Conservation (phyloP, 352 stramenopile species). For the Blastocystis sp. region DNA sequence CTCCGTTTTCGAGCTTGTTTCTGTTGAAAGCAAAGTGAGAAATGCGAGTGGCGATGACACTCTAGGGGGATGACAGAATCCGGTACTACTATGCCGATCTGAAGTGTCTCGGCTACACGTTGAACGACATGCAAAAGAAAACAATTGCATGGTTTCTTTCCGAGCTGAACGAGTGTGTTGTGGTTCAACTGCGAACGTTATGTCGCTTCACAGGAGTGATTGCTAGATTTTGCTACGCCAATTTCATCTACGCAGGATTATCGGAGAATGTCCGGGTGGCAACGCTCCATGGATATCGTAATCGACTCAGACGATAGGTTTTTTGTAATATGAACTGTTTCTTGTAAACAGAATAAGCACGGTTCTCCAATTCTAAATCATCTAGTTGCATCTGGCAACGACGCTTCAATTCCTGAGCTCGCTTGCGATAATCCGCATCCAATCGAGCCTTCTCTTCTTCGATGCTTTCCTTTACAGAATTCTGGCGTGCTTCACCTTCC, state of each 20-base stretch:
- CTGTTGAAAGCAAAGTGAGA: not conserved
- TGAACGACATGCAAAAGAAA: constrained; percentile 51
- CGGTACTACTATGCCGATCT: constrained; percentile 40
- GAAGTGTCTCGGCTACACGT: not conserved
- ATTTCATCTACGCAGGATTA: constrained; percentile 10
- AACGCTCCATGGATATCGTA: not conserved
- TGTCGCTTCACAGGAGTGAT: not conserved
- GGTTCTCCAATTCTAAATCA: not conserved
- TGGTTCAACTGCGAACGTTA: constrained; percentile 38
- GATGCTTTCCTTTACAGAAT: not conserved
- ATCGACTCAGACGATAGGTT: not conserved
- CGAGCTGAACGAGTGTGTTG: constrained; percentile 41
- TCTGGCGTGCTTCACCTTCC: not conserved
- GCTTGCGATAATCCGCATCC: not conserved
- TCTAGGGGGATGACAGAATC: not conserved
- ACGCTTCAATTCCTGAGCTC: constrained; percentile 26
- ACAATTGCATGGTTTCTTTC: constrained; percentile 28
- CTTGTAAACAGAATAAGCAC: not conserved
- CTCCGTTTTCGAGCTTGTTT: constrained; percentile 21
- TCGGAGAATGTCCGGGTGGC: constrained; percentile 29
- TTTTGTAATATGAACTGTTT: not conserved
- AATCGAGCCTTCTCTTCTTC: constrained; percentile 23
- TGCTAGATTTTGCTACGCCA: constrained; percentile 11
- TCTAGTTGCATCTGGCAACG: not conserved
- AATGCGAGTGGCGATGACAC: not conserved